These are phyloP conservation scores for Xanthoceras sorbifolium DNA, from an alignment of 345 rosid genomes.

Conservation along the genomic window DNA sequence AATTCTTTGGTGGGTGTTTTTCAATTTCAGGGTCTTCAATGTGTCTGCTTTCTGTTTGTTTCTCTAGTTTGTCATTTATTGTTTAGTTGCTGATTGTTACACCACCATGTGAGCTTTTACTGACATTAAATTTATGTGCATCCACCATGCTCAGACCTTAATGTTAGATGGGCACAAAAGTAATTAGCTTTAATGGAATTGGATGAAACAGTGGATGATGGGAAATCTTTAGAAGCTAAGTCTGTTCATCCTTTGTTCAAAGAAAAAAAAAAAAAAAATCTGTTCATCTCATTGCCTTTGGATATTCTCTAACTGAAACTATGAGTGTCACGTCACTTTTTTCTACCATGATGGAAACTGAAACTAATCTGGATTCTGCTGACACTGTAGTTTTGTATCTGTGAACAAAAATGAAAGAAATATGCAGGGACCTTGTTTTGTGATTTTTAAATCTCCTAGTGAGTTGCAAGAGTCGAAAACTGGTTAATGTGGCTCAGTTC, in stretches of 20 bases:
- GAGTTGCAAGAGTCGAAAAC: neutral
- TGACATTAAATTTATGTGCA: neutral
- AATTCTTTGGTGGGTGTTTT: neutral
- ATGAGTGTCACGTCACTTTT: neutral
- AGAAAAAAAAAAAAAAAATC: too few relatives aligned
- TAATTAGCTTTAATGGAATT: slow-evolving; percentile 5
- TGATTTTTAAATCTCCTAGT: neutral
- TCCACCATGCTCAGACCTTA: neutral
- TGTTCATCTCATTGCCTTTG: slow-evolving; percentile 9
- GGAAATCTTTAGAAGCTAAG: slow-evolving; percentile 2
- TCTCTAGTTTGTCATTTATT: slow-evolving; percentile 5
- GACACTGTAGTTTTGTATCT: neutral
- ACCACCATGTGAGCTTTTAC: neutral
- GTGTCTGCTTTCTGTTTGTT: neutral
- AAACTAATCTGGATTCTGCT: neutral
- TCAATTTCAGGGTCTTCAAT: neutral
- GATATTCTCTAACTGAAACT: neutral
- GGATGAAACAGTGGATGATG: slow-evolving; percentile 10
- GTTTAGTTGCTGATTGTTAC: slow-evolving; percentile 12
- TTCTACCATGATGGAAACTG: neutral
- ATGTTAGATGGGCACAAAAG: slow-evolving; percentile 9
- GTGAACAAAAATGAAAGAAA: neutral
- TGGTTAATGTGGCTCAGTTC: neutral
- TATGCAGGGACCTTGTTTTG: neutral
- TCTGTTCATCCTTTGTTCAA: neutral